Evolutionary conservation across 129 eudicot genomes (phyloP).

Genomic region (Glebionis coronaria): DNA sequence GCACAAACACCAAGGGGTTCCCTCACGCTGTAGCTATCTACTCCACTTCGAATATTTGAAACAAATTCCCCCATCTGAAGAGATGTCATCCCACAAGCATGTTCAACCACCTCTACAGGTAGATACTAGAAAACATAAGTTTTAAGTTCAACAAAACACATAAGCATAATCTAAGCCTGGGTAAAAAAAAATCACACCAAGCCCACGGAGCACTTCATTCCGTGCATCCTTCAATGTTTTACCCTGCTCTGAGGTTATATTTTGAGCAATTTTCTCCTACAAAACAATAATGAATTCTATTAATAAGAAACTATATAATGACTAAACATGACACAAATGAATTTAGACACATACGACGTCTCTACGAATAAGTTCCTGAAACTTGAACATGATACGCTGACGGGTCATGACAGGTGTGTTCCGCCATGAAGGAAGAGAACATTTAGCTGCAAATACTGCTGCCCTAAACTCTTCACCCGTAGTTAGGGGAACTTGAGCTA

Average conservation of each 20-base stretch:
- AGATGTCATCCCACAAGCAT: conserved; percentile 84
- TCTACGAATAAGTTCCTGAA: conserved; percentile 87
- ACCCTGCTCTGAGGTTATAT: conserved; percentile 86
- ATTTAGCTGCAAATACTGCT: conserved; percentile 92
- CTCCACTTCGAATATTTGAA: conserved; percentile 71
- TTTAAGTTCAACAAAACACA: not conserved
- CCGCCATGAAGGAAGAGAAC: conserved; percentile 84
- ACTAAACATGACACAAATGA: not conserved
- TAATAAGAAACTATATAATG: conserved; percentile 8
- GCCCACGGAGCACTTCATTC: conserved; percentile 84
- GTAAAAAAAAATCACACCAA: conserved; percentile 48
- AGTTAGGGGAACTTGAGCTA: conserved; percentile 78
- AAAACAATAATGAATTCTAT: conserved; percentile 18
- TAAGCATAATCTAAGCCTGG: conserved; percentile 1
- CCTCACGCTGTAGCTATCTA: conserved; percentile 81
- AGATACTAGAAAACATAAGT: conserved; percentile 16
- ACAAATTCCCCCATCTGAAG: conserved; percentile 93
- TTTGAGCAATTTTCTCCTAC: conserved; percentile 85
- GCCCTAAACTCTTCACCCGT: conserved; percentile 79
- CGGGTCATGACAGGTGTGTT: conserved; percentile 80
- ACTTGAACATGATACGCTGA: conserved; percentile 84
- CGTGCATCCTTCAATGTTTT: conserved; percentile 90
- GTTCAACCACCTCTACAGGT: conserved; percentile 92
- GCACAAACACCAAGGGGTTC: conserved; percentile 98
- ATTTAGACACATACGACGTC: conserved; percentile 52